Evolutionary conservation across 495 filamentous ascomycete species (phyloP).

Genomic region (Wilcoxina mikolae): DNA sequence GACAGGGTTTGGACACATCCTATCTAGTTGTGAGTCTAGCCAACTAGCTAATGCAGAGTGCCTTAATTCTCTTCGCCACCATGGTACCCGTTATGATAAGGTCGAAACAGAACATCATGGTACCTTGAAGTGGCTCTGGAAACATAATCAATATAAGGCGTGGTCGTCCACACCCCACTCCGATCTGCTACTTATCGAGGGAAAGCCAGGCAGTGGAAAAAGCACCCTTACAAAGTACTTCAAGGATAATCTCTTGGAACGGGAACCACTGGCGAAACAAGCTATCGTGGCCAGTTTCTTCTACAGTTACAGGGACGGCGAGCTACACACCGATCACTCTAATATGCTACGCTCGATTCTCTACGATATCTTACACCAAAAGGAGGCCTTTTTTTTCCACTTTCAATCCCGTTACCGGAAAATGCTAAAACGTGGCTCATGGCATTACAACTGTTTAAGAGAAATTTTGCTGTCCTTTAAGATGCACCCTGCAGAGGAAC

Average conservation of each 20-base stretch:
- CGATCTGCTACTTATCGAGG: constrained; percentile 1
- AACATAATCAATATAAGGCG: not conserved
- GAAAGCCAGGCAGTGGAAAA: constrained; percentile 11
- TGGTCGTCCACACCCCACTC: not conserved
- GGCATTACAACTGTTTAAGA: not conserved
- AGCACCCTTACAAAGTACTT: constrained; percentile 7
- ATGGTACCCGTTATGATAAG: constrained; percentile 6
- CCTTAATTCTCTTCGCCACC: not conserved
- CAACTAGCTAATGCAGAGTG: not conserved
- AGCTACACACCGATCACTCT: not conserved
- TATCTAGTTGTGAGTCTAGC: not conserved
- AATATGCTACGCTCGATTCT: constrained; percentile 6
- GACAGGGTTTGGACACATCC: not conserved
- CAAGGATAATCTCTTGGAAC: not conserved
- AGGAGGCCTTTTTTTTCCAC: constrained; percentile 5
- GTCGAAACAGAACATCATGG: not conserved
- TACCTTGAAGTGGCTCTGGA: constrained; percentile 8
- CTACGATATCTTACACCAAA: not conserved
- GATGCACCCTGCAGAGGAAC: not conserved
- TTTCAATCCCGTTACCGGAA: not conserved
- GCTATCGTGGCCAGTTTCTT: not conserved
- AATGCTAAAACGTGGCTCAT: not conserved
- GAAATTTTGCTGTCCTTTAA: not conserved
- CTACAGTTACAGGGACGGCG: constrained; percentile 5
- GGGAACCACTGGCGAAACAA: not conserved